Base-by-base conservation (phyloP, 208 protist genomes). In the Vickermania ingenoplastis region DNA sequence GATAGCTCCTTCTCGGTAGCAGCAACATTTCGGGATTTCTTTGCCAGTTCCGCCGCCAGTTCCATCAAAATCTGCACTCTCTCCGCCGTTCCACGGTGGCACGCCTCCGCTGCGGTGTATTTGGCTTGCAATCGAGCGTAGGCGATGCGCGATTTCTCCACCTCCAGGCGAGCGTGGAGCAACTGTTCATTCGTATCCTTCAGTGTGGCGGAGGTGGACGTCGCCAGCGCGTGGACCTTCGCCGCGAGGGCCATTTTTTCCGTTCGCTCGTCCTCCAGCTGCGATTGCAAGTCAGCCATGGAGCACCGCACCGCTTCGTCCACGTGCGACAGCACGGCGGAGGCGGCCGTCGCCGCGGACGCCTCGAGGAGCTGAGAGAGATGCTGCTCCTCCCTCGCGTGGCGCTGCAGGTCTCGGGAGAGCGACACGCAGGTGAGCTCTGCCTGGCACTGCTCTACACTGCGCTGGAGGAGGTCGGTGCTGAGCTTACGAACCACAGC, bases 61-160 rank as follows among this genome's bases (percentile, higher is more conserved):
- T 67, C 66, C 61, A 92, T 81, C 7, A 94, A 69, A 21, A 71
- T 61, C 21, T 83, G 66, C 11, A 88, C 60, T 59, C 91, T 79
- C 23, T 80, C 66, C 14, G 75, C 57, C 28, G 89, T 76, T 1
- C 73, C 65, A 14, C 63, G 27, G 2, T 69, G 65, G 14, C 61
- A 60, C 23, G 59, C 64, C 63, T 86, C 70, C 48, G 77, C 76
- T 29, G 83, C 76, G 1, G 65, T 11, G 51, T 76, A 64, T 7
- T 70, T 63, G 2, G 79, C 74, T 45, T 72, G 71, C 54, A 94
- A 56, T 22, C 72, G 71, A 17, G 80, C 75, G n/a, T 81, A 45
- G 17, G 61, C 22, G 45, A 91, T 59, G 2, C 80, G 73, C 21
- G 58, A 61, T 48, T 79, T 73, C 27, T 72, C 64, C 13, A 65